Evolutionary conservation across 164 flowering plant species (phyloP), one percentile per base, ranked within the genome.

Genomic region (Tetracentron sinense): DNA sequence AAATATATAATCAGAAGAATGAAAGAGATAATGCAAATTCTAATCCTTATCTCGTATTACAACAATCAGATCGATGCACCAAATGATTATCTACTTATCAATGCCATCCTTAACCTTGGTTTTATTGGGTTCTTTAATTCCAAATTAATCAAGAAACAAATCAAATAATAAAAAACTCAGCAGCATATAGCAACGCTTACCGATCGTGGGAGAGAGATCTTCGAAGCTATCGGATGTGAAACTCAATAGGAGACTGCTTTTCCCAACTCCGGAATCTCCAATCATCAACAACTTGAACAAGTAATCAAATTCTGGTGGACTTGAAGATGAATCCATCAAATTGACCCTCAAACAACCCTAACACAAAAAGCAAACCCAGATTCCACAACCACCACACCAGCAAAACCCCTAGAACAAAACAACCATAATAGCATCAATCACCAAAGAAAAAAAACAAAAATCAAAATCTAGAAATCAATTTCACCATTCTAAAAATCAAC

Each of bases 241-340:
- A 75, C 92, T 84, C 71, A 86, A 72, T n/a, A 86, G 81, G 7
- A 86, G 81, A 70, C 81, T 81, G 44, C 92, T 86, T 60, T 86
- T 86, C 14, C 92, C 92, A 57, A 86, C 92, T 6, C 94, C 91
- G 21, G 94, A 85, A 64, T 88, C 94, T 27, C 94, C 94, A 67
- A 88, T 85, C 77, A 86, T 58, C 75, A 86, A 65, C 78, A 86
- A 51, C 77, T 86, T 86, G 75, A 85, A 86, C 83, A 85, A 67
- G 69, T 83, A 83, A 75, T 86, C 92, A 31, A 86, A 86, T 61
- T 86, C 91, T 1, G 77, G 48, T 31, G 67, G 78, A 53, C 69
- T 71, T 25, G 77, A 66, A 7, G 69, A 58, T 38, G 66, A 58
- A 22, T 61, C 78, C 77, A 74, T 72, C 53, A 50, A n/a, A 35